Percentiles rank a stretch among this genome's conserved stretches.
Conservation (phyloP, 768 basidiomycete genomes). For the Boletus subcaerulescens region DNA sequence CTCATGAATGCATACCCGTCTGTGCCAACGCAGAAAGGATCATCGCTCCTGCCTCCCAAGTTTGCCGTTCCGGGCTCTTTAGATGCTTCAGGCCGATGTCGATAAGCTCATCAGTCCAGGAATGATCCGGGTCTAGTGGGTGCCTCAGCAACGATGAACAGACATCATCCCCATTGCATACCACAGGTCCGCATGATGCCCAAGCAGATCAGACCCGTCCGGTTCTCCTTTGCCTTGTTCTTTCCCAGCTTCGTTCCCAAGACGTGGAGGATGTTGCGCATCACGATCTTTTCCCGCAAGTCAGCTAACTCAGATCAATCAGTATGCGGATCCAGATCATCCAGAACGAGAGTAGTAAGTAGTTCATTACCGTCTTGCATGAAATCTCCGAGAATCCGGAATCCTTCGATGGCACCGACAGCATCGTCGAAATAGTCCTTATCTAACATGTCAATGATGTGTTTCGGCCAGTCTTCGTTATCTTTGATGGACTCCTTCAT, state of each 20-base stretch:
- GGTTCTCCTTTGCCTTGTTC: conserved; percentile 7
- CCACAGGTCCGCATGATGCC: conserved; percentile 19
- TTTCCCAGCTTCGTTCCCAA: conserved; percentile 10
- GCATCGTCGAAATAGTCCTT: conserved; percentile 24
- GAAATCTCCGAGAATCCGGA: conserved; percentile 20
- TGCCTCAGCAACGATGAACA: not conserved
- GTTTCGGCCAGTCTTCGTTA: conserved; percentile 3
- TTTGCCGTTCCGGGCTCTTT: conserved; percentile 4
- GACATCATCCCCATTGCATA: not conserved
- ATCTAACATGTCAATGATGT: conserved; percentile 19
- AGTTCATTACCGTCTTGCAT: conserved; percentile 17
- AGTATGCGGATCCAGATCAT: not conserved
- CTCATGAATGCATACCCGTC: conserved; percentile 9
- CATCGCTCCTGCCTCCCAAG: conserved; percentile 21
- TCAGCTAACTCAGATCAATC: conserved; percentile 3
- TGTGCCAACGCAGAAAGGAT: conserved; percentile 22
- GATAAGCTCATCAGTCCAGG: conserved; percentile 13
- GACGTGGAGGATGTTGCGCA: conserved; percentile 11
- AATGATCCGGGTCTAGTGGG: conserved; percentile 1
- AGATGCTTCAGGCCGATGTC: conserved; percentile 7
- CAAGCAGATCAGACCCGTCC: conserved; percentile 21
- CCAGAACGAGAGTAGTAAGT: too few relatives aligned
- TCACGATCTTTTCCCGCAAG: conserved; percentile 7
- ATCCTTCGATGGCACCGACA: conserved; percentile 20
- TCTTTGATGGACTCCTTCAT: conserved; percentile 14